Conservation (phyloP, 2,329 filamentous ascomycete genomes). For the Fonsecaea pugnacius region DNA sequence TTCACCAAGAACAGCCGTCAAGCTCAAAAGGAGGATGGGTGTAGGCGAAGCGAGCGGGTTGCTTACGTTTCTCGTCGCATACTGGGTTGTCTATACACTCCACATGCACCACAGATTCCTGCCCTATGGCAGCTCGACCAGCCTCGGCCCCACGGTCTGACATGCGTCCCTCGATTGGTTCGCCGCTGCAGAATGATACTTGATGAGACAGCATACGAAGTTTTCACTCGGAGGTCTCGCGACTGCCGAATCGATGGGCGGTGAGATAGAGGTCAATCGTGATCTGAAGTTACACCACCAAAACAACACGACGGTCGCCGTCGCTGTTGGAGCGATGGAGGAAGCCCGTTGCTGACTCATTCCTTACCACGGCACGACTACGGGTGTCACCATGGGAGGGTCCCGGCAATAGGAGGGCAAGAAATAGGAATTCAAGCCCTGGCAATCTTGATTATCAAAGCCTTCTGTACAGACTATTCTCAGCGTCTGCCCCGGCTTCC, state of each 20-base stretch:
- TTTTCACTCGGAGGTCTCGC: background rate
- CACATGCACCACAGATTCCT: background rate
- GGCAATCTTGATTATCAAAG: conserved; percentile 13
- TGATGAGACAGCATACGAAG: conserved; percentile 12
- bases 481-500: background rate
- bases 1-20: background rate
- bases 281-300: conserved; percentile 3
- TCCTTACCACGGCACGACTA: background rate
- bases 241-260: conserved; percentile 1
- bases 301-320: background rate
- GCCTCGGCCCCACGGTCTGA: background rate
- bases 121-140: background rate
- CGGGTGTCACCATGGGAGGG: background rate
- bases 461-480: background rate
- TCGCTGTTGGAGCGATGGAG: background rate
- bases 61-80: conserved; percentile 8
- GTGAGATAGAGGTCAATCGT: background rate
- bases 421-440: background rate
- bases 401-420: background rate
- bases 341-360: background rate
- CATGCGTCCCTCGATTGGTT: background rate
- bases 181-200: background rate
- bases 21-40: background rate
- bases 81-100: conserved; percentile 9
- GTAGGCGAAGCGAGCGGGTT: conserved; percentile 5